Percentiles rank a stretch among this genome's conserved stretches.
These are phyloP conservation scores for Argentina anserina DNA, from an alignment of 306 rosid species.

Conservation along the genomic window DNA sequence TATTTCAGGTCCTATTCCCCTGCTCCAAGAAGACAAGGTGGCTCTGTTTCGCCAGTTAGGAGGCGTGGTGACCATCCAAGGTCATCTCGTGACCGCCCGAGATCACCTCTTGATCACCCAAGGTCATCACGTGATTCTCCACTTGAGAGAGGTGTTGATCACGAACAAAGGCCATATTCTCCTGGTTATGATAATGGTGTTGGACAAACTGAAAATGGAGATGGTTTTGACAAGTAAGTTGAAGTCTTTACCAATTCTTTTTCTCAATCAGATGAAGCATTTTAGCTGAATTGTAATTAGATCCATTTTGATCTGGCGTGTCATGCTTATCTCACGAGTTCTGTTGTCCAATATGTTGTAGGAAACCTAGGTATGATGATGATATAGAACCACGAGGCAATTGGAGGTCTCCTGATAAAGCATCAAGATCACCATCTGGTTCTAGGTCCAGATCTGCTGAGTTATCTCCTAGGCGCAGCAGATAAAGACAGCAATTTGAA, in stretches of 20 bases:
- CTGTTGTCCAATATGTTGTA: slow-evolving; percentile 24
- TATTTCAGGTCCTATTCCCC: slow-evolving; percentile 84
- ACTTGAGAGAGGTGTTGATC: slow-evolving; percentile 57
- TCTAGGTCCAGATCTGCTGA: slow-evolving; percentile 77
- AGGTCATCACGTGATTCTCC: slow-evolving; percentile 77
- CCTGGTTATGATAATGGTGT: slow-evolving; percentile 59
- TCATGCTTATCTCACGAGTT: not conserved
- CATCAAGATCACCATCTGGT: slow-evolving; percentile 79
- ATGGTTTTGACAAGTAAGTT: slow-evolving; percentile 64
- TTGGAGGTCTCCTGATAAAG: slow-evolving; percentile 67
- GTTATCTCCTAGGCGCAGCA: slow-evolving; percentile 62
- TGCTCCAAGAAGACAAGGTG: slow-evolving; percentile 68
- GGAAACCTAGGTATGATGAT: slow-evolving; percentile 60
- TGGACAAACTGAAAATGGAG: slow-evolving; percentile 46
- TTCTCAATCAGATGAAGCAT: not conserved
- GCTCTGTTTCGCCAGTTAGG: slow-evolving; percentile 72
- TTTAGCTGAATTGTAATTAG: not conserved
- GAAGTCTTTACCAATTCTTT: not conserved
- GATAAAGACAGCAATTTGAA: slow-evolving; percentile 27
- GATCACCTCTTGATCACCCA: slow-evolving; percentile 71
- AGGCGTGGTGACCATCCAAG: slow-evolving; percentile 65
- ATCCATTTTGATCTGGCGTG: not conserved
- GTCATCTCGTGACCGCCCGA: slow-evolving; percentile 66
- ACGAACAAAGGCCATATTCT: slow-evolving; percentile 67
- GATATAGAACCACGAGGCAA: slow-evolving; percentile 50